These are phyloP conservation scores for Hypocreales sp. DNA, from an alignment of 2,329 filamentous ascomycete species.

Conservation along the genomic window DNA sequence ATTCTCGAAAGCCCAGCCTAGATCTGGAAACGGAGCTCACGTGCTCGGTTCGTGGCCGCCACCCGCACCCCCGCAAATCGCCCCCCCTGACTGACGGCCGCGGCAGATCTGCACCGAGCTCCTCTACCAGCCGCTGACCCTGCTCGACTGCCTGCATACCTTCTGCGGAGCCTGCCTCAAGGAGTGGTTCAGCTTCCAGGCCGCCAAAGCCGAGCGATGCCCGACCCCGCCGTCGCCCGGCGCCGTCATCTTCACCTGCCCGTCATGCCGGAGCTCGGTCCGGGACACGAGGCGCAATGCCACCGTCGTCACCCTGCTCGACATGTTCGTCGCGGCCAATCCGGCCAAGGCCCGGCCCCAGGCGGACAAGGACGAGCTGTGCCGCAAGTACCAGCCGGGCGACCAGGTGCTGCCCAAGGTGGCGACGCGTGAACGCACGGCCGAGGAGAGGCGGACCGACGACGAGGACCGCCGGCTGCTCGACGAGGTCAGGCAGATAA, in stretches of 20 bases:
- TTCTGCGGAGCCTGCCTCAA: conserved; percentile 93
- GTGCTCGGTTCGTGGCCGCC: conserved; percentile 67
- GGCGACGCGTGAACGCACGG: conserved; percentile 30
- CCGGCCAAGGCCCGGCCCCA: conserved; percentile 56
- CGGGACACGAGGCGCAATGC: conserved; percentile 83
- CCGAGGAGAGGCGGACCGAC: conserved; percentile 37
- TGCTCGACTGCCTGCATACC: conserved; percentile 87
- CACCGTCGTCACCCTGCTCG: conserved; percentile 73
- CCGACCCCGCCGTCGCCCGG: conserved; percentile 32
- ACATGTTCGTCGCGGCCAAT: conserved; percentile 72
- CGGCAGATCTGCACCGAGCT: conserved; percentile 88
- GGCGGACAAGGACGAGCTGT: conserved; percentile 63
- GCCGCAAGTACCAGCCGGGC: conserved; percentile 61
- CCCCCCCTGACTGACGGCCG: conserved; percentile 2
- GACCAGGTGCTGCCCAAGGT: conserved; percentile 62
- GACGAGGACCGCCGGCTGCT: conserved; percentile 55
- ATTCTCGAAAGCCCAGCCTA: conserved; percentile 32
- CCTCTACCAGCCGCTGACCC: conserved; percentile 76
- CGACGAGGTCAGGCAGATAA: conserved; percentile 57
- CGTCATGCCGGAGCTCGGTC: conserved; percentile 76
- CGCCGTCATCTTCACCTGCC: conserved; percentile 61
- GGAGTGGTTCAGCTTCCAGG: conserved; percentile 86
- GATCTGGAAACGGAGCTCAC: conserved; percentile 89
- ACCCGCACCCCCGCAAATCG: too few species aligned
- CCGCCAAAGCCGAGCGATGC: conserved; percentile 36